Evolutionary conservation across 2,329 filamentous ascomycete species (phyloP).

Genomic region (Ophiostoma piceae): DNA sequence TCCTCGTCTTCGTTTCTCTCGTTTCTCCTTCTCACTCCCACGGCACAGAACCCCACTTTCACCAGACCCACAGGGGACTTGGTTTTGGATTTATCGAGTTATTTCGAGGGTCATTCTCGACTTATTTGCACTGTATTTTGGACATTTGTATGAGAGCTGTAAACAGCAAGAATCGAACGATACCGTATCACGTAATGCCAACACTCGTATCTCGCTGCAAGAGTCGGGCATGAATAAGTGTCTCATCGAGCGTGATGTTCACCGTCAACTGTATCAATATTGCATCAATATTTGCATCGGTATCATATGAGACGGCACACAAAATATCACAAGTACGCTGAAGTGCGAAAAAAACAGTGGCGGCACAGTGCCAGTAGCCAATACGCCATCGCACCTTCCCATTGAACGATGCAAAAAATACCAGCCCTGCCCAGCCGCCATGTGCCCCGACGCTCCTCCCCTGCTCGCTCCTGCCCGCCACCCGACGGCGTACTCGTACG

Average conservation of each 20-base stretch:
- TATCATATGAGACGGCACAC: background rate
- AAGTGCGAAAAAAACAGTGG: background rate
- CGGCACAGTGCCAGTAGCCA: background rate
- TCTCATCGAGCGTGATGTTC: background rate
- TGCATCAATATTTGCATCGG: background rate
- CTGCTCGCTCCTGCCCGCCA: background rate
- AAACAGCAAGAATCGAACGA: background rate
- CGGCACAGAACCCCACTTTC: constrained; percentile 4
- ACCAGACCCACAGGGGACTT: background rate
- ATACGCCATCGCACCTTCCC: background rate
- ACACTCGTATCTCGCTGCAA: background rate
- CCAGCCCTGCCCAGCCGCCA: constrained; percentile 5
- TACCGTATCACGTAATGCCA: background rate
- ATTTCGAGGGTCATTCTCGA: background rate
- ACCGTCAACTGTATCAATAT: background rate
- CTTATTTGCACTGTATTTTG: constrained; percentile 11
- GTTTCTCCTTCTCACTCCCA: background rate
- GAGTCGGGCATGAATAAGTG: background rate
- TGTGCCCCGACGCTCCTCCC: background rate
- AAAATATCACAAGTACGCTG: background rate
- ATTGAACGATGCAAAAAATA: background rate
- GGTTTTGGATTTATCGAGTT: background rate
- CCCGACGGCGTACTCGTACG: background rate
- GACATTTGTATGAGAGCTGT: background rate
- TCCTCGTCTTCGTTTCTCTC: constrained; percentile 7